These are phyloP conservation scores for Hypoxylon crocopeplum DNA, from an alignment of 495 filamentous ascomycete species.

Conservation along the genomic window DNA sequence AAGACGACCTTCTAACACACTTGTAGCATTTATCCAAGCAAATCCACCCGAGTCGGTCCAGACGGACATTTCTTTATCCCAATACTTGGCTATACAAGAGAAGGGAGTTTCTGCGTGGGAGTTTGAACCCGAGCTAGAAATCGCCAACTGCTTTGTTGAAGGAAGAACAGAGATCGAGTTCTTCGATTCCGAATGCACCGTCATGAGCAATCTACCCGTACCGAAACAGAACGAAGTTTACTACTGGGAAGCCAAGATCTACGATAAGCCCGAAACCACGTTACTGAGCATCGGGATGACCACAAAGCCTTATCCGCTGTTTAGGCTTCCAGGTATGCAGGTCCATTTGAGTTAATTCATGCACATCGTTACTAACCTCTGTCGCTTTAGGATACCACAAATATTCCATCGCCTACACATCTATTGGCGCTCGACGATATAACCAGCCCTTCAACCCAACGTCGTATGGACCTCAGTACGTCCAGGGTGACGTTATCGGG, in stretches of 20 bases:
- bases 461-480: slow-evolving; percentile 79
- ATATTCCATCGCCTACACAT: slow-evolving; percentile 87
- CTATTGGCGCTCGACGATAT: slow-evolving; percentile 81
- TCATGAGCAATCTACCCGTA: slow-evolving; percentile 94
- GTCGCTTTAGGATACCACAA: slow-evolving; percentile 78
- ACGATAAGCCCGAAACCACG: slow-evolving; percentile 91
- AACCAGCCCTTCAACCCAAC: slow-evolving; percentile 88
- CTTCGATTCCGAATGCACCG: slow-evolving; percentile 96
- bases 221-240: slow-evolving; percentile 99
- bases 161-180: slow-evolving; percentile 96
- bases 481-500: slow-evolving; percentile 95
- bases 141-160: slow-evolving; percentile 98
- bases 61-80: slow-evolving; percentile 96
- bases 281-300: slow-evolving; percentile 88
- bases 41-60: slow-evolving; percentile 95
- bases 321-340: slow-evolving; percentile 85
- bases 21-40: slow-evolving; percentile 84
- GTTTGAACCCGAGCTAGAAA: slow-evolving; percentile 96
- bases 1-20: slow-evolving; percentile 22
- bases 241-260: slow-evolving; percentile 99
- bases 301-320: slow-evolving; percentile 96
- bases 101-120: slow-evolving; percentile 99
- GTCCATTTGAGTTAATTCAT: slow-evolving; percentile 5
- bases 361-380: slow-evolving; percentile 5
- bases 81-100: slow-evolving; percentile 97